A percentile compares a stretch with the other conserved stretches of the same genome.
Conservation (phyloP, 192 early-diverging fungal genomes). For the Linnemannia schmuckeri region DNA sequence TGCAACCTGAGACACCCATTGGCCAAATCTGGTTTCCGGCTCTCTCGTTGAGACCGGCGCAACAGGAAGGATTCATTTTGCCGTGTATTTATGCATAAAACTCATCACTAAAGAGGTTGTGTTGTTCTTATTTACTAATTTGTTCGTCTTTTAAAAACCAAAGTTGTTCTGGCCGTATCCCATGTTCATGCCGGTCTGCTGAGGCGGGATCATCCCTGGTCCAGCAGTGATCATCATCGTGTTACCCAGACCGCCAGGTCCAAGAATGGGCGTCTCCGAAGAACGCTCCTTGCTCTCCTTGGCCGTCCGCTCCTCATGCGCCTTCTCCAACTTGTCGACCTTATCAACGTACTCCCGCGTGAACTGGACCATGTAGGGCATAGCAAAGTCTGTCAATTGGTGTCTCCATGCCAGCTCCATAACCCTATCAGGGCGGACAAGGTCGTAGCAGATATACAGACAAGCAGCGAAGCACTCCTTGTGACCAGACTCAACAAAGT, state of each 20-base stretch:
- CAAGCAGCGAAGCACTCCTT: constrained; percentile 96
- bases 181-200: constrained; percentile 15
- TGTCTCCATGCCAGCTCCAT: constrained; percentile 96
- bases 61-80: background rate
- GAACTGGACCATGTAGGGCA: constrained; percentile 97
- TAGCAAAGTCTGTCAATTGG: constrained; percentile 91
- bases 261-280: constrained; percentile 32
- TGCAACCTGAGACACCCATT: background rate
- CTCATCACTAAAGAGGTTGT: background rate
- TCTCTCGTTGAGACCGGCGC: background rate
- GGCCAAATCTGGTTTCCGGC: constrained; percentile 1
- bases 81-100: background rate
- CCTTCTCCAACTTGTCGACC: constrained; percentile 68
- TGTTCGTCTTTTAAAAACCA: constrained; percentile 20
- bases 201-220: constrained; percentile 32
- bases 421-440: constrained; percentile 93
- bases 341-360: constrained; percentile 89
- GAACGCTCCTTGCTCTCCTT: constrained; percentile 54
- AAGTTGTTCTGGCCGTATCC: constrained; percentile 35
- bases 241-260: constrained; percentile 46
- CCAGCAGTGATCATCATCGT: constrained; percentile 48
- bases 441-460: constrained; percentile 95
- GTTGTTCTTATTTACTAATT: background rate
- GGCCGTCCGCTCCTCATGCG: constrained; percentile 38
- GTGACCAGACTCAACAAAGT: constrained; percentile 93